phyloP scores from a whole-genome alignment of 225 moss, liverwort and hornwort species.

The Asterella californica region DNA sequence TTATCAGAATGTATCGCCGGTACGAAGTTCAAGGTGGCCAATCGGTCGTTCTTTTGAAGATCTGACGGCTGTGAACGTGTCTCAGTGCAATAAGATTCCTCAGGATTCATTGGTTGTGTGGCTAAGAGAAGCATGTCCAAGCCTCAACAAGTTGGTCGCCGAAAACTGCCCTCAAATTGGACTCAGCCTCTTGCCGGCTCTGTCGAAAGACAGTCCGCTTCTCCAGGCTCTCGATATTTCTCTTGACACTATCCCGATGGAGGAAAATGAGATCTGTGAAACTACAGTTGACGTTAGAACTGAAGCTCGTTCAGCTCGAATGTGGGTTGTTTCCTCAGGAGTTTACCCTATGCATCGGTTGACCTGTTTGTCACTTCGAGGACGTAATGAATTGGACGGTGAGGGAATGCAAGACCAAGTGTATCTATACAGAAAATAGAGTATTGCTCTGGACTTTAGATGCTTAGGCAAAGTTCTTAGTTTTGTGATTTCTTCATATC shows the following conservation, averaged over 20 bases:
- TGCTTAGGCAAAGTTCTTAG: background rate
- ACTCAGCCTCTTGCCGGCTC: conserved; percentile 29
- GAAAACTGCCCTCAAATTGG: conserved; percentile 53
- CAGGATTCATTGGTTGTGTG: conserved; percentile 43
- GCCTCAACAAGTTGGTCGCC: conserved; percentile 44
- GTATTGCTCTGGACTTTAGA: background rate
- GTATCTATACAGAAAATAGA: background rate
- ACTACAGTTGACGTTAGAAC: conserved; percentile 4
- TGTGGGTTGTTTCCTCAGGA: background rate
- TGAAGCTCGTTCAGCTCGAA: background rate
- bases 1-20: conserved; percentile 7
- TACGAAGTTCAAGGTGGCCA: conserved; percentile 37
- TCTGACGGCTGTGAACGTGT: conserved; percentile 42
- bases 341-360: conserved; percentile 28
- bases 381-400: conserved; percentile 69
- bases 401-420: background rate
- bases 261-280: conserved; percentile 16
- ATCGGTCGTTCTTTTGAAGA: conserved; percentile 35
- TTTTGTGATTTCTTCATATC: background rate
- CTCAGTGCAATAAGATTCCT: conserved; percentile 58
- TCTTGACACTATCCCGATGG: conserved; percentile 25
- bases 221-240: conserved; percentile 59
- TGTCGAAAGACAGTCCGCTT: conserved; percentile 38
- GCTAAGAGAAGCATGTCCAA: conserved; percentile 56
- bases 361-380: conserved; percentile 53